Base-by-base conservation (phyloP, 805 yeast species). In the Metschnikowia anglica region DNA sequence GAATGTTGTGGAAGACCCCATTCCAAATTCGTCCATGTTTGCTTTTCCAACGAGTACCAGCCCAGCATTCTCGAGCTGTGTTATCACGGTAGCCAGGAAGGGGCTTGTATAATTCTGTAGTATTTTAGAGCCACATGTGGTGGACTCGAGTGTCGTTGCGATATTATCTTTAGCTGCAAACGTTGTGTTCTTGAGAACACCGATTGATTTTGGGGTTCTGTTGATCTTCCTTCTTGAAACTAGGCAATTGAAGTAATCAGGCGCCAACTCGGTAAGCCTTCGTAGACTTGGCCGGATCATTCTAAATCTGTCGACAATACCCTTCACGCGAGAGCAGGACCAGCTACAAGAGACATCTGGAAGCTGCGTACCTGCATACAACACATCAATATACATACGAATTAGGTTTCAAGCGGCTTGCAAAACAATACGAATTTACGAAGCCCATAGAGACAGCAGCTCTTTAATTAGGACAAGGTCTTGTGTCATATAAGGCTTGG, bases 21-120 rank as follows among this genome's bases (percentile, higher is more conserved):
- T 93, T 2, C 96, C 99, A 68, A 93, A 93, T 65, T 93, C 97
- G 65, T 93, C 99, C 78, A 93, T 70, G 54, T 91, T 93, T 2
- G 95, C 76, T 61, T 91, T 93, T 0, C 97, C 99, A 1, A 82
- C 68, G 5, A 81, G 57, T 0, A 57, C 48, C 12, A 77, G 74
- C 0, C 89, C 88, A 2, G 72, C 68, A 0, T 64, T 53, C 7
- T 72, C 61, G n/a, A 93, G 61, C 3, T 80, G 65, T 2, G 61
- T 51, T 0, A 79, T 79, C 2, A 83, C 85, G 0, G 97, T 87
- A 10, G 97, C 85, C 48, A 85, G 80, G 58, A 76, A 90, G 1
- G 98, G 98, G 17, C 95, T 80, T 2, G 52, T 56, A 59, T 85
- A 93, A 29, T 66, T 63, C 3, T 58, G 45, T 7, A 93, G 71